Evolutionary conservation across 176 grass and related monocot genomes (phyloP).

Genomic region (Zea luxurians): DNA sequence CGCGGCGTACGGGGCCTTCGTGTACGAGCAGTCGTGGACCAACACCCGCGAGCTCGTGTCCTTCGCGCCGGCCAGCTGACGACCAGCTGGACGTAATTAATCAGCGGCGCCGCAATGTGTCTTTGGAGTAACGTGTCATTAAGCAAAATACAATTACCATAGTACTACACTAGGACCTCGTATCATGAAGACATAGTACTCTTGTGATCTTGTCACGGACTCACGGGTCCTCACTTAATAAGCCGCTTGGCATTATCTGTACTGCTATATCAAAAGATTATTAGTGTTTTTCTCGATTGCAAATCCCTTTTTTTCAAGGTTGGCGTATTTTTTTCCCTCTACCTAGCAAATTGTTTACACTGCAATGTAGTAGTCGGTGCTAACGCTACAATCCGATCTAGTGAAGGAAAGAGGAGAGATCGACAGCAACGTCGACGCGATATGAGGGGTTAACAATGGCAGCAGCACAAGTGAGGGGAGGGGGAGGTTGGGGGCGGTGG

Average conservation of each 20-base stretch:
- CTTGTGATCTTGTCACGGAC: background rate
- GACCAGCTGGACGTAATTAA: background rate
- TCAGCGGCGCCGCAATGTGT: background rate
- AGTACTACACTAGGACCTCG: background rate
- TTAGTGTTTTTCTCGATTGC: too few species aligned
- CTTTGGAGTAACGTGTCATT: background rate
- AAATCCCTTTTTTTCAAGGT: too few species aligned
- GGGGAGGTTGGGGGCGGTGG: too few species aligned
- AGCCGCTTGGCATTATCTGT: background rate
- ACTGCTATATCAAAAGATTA: background rate
- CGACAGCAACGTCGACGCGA: too few species aligned
- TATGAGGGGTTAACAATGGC: too few species aligned
- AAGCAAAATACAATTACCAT: background rate
- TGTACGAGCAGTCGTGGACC: slow-evolving; percentile 43
- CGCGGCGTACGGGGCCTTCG: slow-evolving; percentile 38
- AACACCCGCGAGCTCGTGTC: slow-evolving; percentile 38
- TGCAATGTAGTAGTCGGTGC: too few species aligned
- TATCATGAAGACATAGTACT: background rate
- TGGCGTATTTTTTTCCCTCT: too few species aligned
- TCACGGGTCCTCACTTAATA: background rate
- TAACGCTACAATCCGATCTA: too few species aligned
- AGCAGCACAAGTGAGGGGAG: too few species aligned
- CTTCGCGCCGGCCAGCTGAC: slow-evolving; percentile 12
- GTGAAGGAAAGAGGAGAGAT: too few species aligned
- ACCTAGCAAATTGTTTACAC: too few species aligned